Conservation (phyloP, 352 stramenopile species). For the Globisporangium acanthophoron region DNA sequence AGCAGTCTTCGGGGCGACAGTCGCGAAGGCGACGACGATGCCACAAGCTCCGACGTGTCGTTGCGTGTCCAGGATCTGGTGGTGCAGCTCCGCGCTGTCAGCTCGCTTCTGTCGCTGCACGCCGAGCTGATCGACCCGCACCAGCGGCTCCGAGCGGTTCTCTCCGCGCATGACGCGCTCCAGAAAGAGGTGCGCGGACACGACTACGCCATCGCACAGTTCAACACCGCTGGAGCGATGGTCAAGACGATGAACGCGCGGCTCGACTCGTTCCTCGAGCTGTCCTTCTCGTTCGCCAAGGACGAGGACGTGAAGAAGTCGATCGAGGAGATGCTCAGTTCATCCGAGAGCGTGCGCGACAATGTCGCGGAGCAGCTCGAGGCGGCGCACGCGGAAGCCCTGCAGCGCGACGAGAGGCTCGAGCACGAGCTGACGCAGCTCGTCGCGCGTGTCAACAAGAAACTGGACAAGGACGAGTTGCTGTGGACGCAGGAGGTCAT, state of each 20-base stretch:
- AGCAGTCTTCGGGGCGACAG: background rate
- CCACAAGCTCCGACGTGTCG: constrained; percentile 15
- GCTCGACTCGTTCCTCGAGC: constrained; percentile 57
- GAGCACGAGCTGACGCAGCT: constrained; percentile 60
- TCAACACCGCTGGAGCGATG: constrained; percentile 40
- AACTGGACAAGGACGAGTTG: constrained; percentile 71
- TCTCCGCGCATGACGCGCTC: constrained; percentile 22
- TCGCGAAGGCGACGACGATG: background rate
- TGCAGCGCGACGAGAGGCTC: constrained; percentile 43
- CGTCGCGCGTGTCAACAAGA: constrained; percentile 59
- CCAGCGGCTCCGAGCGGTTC: constrained; percentile 26
- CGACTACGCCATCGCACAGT: constrained; percentile 41
- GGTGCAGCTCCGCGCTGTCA: constrained; percentile 49
- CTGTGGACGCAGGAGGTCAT: constrained; percentile 72
- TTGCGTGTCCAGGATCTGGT: constrained; percentile 40
- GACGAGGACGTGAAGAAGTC: constrained; percentile 71
- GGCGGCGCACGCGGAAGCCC: constrained; percentile 27
- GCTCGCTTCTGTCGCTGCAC: constrained; percentile 45
- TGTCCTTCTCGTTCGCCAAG: constrained; percentile 61
- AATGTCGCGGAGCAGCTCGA: constrained; percentile 47
- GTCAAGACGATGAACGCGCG: constrained; percentile 63
- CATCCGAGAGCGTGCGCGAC: constrained; percentile 37
- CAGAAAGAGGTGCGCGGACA: constrained; percentile 32
- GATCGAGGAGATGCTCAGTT: constrained; percentile 53
- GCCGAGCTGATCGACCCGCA: constrained; percentile 31